Evolutionary conservation across 1,284 basidiomycete species (phyloP).

Genomic region (Ustilago sp.): DNA sequence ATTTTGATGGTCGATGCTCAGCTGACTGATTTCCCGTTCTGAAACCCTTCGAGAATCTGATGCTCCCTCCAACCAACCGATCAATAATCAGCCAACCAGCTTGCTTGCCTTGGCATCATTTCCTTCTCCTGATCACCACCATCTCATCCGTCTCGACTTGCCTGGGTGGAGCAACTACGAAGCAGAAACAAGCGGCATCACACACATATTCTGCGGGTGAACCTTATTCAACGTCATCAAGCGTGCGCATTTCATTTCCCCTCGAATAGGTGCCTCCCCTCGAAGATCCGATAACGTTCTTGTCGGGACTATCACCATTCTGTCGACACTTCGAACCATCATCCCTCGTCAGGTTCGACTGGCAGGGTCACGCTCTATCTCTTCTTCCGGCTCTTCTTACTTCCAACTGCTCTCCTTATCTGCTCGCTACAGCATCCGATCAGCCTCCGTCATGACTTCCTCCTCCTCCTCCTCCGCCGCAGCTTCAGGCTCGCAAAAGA

Average conservation of each 20-base stretch:
- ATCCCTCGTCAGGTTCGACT: slow-evolving; percentile 41
- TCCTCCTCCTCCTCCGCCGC: slow-evolving; percentile 22
- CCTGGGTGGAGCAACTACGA: not conserved
- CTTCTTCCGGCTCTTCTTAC: not conserved
- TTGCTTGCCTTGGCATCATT: slow-evolving; percentile 3
- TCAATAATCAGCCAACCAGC: not conserved
- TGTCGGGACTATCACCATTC: slow-evolving; percentile 21
- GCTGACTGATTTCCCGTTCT: slow-evolving; percentile 13
- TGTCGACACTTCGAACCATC: slow-evolving; percentile 28
- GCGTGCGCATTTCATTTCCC: slow-evolving; percentile 4
- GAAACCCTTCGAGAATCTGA: not conserved
- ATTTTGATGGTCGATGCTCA: not conserved
- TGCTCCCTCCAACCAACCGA: not conserved
- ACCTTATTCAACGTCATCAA: not conserved
- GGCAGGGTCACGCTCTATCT: slow-evolving; percentile 30
- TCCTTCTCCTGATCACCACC: slow-evolving; percentile 7
- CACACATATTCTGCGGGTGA: not conserved
- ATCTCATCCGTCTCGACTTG: slow-evolving; percentile 10
- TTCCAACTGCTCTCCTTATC: slow-evolving; percentile 17
- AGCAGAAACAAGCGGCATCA: not conserved
- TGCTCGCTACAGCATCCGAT: not conserved
- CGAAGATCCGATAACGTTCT: not conserved
- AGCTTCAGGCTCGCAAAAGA: slow-evolving; percentile 54
- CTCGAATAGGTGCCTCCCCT: not conserved
- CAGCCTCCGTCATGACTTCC: slow-evolving; percentile 26